Evolutionary conservation across 2,329 filamentous ascomycete species (phyloP), one percentile per base, ranked within the genome.

Genomic region (Acephala macrosclerotiorum): DNA sequence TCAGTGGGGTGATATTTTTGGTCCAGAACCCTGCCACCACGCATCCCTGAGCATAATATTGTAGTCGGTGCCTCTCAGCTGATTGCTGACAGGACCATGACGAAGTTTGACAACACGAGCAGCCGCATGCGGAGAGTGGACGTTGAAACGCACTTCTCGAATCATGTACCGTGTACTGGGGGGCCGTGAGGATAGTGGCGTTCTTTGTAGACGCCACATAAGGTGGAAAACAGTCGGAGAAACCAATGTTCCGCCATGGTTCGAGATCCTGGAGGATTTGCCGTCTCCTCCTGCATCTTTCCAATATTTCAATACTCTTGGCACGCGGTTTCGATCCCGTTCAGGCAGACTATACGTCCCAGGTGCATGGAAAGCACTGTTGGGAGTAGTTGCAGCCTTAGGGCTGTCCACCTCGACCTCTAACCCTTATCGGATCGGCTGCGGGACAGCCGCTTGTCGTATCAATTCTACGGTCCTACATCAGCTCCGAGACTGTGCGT

Each of bases 221-320:
- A 42, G 26, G 49, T 53, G 49, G 49, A 26, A 5, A 12, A 18
- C 16, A 4, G 25, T 18, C 26, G 49, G 49, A 53, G 22, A n/a
- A 53, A 53, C 14, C 12, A 33, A 53, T 53, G 49, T 29, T 53
- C 49, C 49, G 49, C 11, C 20, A 29, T 29, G 22, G 12, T 53
- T 8, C 6, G 2, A n/a, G 49, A 29, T 33, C 26, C 49, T 14
- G 11, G 49, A 26, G 49, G 49, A 53, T 26, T 26, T 22, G 11
- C n/a, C 26, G 12, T 14, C 14, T 26, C 25, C 49, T 53, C 25
- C 49, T 53, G 49, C 49, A 53, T 7, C 14, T 33, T 33, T 16
- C 49, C 49, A 53, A 53, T 53, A 53, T n/a, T n/a, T n/a, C n/a
- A n/a, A n/a, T n/a, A n/a, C n/a, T n/a, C 49, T 53, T 53, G 49